Evolutionary conservation across 2,329 filamentous ascomycete genomes (phyloP).

Genomic region (Ophiostoma quercus): DNA sequence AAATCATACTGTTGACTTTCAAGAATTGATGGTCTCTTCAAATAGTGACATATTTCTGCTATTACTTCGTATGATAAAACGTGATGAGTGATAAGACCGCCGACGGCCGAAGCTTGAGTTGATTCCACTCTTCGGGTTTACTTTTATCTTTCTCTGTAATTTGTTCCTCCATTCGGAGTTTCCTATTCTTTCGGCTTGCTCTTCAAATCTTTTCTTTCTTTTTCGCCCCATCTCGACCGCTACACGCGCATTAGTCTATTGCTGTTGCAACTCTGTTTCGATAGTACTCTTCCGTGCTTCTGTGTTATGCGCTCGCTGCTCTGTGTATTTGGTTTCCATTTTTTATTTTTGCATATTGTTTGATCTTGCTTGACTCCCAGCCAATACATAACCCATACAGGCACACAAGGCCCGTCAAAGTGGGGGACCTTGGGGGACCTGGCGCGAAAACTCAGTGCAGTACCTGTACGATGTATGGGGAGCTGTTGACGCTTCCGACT

Average conservation of each 20-base stretch:
- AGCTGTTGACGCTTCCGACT: neutral
- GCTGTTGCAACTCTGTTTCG: conserved; percentile 10
- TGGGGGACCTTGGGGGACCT: neutral
- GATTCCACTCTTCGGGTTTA: neutral
- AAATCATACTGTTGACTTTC: neutral
- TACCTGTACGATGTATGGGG: neutral
- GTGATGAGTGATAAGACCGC: neutral
- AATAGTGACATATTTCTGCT: neutral
- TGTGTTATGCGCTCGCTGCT: neutral
- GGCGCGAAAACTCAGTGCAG: neutral
- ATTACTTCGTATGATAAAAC: neutral
- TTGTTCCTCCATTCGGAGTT: neutral
- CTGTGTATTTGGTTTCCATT: neutral
- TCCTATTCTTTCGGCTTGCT: neutral
- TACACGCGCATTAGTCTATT: neutral
- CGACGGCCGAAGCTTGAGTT: neutral
- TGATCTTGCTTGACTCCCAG: neutral
- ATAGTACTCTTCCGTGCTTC: neutral
- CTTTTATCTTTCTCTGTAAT: neutral
- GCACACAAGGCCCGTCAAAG: neutral
- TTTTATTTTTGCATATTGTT: neutral
- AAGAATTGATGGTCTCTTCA: neutral
- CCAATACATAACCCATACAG: conserved; percentile 12
- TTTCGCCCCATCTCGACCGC: neutral
- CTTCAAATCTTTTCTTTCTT: neutral